phyloP scores from a whole-genome alignment of 2,329 filamentous ascomycete species.

The Trichophaea hybrida region DNA sequence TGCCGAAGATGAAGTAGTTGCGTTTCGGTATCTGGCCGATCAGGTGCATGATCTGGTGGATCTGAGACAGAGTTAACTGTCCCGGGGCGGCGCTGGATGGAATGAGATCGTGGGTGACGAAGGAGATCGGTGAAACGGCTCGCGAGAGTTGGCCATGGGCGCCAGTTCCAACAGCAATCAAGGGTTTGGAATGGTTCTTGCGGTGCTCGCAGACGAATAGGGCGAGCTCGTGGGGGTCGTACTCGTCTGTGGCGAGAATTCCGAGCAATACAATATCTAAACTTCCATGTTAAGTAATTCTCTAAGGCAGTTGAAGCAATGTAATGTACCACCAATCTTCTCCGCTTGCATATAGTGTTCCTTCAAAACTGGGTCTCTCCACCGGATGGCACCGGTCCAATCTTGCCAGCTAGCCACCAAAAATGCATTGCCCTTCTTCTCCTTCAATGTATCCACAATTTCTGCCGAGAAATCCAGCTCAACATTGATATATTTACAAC shows the following conservation, averaged over 20 bases:
- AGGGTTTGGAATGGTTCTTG: conserved; percentile 52
- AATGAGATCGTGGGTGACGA: conserved; percentile 71
- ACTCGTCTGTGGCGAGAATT: conserved; percentile 62
- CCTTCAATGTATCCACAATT: conserved; percentile 52
- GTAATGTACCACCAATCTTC: conserved; percentile 32
- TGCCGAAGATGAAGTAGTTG: conserved; percentile 57
- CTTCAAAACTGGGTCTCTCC: conserved; percentile 62
- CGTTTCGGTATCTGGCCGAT: conserved; percentile 69
- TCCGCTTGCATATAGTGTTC: conserved; percentile 70
- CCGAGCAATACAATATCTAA: conserved; percentile 89
- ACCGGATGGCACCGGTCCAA: conserved; percentile 46
- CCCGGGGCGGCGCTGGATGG: conserved; percentile 65
- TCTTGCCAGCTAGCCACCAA: conserved; percentile 49
- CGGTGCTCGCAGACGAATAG: conserved; percentile 48
- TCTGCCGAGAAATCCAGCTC: conserved; percentile 73
- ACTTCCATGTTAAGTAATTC: conserved; percentile 47
- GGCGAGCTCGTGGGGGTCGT: conserved; percentile 80
- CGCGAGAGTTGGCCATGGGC: conserved; percentile 72
- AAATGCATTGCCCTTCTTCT: conserved; percentile 59
- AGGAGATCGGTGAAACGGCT: conserved; percentile 69
- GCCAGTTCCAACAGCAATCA: conserved; percentile 79
- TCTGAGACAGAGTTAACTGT: conserved; percentile 72
- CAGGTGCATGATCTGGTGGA: conserved; percentile 62
- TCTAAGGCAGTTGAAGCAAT: conserved; percentile 47
- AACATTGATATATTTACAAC: conserved; percentile 78